Conservation (phyloP, 768 basidiomycete species). For the Mycena galopus region DNA sequence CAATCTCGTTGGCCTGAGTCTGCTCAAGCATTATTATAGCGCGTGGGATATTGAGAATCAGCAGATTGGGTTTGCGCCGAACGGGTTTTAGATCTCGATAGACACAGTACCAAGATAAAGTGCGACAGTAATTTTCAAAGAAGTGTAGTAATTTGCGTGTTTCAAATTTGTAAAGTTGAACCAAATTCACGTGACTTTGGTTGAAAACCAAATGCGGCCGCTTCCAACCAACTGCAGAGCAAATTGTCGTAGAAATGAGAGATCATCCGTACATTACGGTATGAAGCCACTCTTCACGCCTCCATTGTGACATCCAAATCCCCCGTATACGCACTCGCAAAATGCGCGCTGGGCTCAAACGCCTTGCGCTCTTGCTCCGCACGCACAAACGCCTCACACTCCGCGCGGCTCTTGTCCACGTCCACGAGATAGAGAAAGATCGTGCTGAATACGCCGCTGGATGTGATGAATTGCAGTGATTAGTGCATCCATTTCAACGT, state of each 20-base stretch:
- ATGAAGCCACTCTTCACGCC: conserved; percentile 5
- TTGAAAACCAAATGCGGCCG: too few species aligned
- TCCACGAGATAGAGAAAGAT: conserved; percentile 74
- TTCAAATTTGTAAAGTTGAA: too few species aligned
- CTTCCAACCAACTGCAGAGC: too few species aligned
- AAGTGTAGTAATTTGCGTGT: too few species aligned
- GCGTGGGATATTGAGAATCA: conserved; percentile 40
- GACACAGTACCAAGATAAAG: too few species aligned
- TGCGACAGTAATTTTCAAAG: too few species aligned
- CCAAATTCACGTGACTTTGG: too few species aligned
- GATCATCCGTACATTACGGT: too few species aligned
- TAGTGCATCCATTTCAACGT: not conserved
- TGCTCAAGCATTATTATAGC: conserved; percentile 55
- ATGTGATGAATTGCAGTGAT: not conserved
- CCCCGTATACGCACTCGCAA: conserved; percentile 39
- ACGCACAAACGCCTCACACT: conserved; percentile 71
- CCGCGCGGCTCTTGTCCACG: conserved; percentile 71
- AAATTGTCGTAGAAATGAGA: too few species aligned
- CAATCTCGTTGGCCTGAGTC: conserved; percentile 47
- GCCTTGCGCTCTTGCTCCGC: conserved; percentile 64
- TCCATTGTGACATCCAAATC: conserved; percentile 34
- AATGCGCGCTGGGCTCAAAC: conserved; percentile 38
- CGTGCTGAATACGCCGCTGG: conserved; percentile 65
- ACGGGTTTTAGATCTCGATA: conserved; percentile 23
- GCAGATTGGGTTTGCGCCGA: conserved; percentile 49